phyloP scores from a whole-genome alignment of 495 filamentous ascomycete species.

The Hypoxylon rickii region DNA sequence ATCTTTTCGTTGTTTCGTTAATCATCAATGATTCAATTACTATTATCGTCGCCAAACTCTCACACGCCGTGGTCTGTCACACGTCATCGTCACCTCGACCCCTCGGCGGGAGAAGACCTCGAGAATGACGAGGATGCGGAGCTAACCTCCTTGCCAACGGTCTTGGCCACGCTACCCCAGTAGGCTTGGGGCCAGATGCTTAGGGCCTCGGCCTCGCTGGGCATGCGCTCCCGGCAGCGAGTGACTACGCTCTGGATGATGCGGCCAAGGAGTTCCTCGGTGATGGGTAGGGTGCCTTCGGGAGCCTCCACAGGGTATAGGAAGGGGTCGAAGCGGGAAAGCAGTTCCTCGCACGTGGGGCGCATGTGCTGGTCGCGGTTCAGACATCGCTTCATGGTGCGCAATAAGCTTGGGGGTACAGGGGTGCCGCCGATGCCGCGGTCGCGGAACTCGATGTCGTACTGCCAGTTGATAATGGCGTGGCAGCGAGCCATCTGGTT shows the following conservation, averaged over 20 bases:
- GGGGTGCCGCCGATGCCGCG: conserved; percentile 72
- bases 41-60: too few species aligned
- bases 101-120: not conserved
- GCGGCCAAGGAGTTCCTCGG: conserved; percentile 73
- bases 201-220: conserved; percentile 70
- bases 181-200: conserved; percentile 66
- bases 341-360: conserved; percentile 76
- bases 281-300: conserved; percentile 71
- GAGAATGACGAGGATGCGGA: not conserved
- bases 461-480: conserved; percentile 87
- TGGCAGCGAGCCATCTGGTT: conserved; percentile 74
- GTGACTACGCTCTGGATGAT: conserved; percentile 79
- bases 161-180: conserved; percentile 58
- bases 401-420: conserved; percentile 71
- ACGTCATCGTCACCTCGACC: conserved; percentile 7
- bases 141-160: conserved; percentile 30
- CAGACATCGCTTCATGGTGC: conserved; percentile 78
- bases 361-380: conserved; percentile 76
- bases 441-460: conserved; percentile 80
- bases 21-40: too few species aligned
- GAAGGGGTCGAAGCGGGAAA: conserved; percentile 75
- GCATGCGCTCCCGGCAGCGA: conserved; percentile 69
- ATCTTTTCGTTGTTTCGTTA: too few species aligned
- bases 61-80: too few species aligned
- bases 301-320: conserved; percentile 69